Evolutionary conservation across 163 green algal species (phyloP), one percentile per base, ranked within the genome.

Genomic region (Prototheca cutis): DNA sequence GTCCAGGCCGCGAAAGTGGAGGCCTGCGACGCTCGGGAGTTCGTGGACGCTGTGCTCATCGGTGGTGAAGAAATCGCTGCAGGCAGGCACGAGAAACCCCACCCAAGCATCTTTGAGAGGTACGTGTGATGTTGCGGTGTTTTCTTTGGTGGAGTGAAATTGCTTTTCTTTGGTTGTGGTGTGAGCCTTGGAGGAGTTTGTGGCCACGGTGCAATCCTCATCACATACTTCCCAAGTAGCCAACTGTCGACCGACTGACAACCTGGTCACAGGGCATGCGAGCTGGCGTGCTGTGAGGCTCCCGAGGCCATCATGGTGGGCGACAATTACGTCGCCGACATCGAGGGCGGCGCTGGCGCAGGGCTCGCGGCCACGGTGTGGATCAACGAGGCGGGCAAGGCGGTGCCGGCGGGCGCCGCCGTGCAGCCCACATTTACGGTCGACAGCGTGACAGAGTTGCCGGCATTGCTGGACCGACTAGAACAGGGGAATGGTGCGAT

Each of bases 1-100:
- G 58, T 79, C 3, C 72, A 80, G 72, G 57, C 63, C 24, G 24
- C 48, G 23, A 80, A 80, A 64, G 33, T 80, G 56, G 64, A 57
- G 31, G 55, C 55, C 4, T 74, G 65, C 39, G 29, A 23, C 10
- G 72, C 72, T 27, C 52, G 5, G 1, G 18, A 25, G n/a, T 32
- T 73, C 21, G 75, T 76, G 48, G 32, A 53, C 3, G 53, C 59
- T 48, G 55, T 76, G 7, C 47, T 80, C 15, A 63, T 80, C 7
- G 72, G 72, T 6, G 72, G 72, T 0, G 72, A 80, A 31, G 72
- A 80, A 49, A 48, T 76, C 8, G 40, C 34, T 6, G 53, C 18
- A 13, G 72, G 72, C 1, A 30, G 64, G 0, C 28, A 59, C 7
- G 72, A 74, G 23, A 80, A 80, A 57, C 72, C 72, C 2, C 60